Evolutionary conservation across 2,329 filamentous ascomycete genomes (phyloP).

Genomic region (Cercospora sp.): DNA sequence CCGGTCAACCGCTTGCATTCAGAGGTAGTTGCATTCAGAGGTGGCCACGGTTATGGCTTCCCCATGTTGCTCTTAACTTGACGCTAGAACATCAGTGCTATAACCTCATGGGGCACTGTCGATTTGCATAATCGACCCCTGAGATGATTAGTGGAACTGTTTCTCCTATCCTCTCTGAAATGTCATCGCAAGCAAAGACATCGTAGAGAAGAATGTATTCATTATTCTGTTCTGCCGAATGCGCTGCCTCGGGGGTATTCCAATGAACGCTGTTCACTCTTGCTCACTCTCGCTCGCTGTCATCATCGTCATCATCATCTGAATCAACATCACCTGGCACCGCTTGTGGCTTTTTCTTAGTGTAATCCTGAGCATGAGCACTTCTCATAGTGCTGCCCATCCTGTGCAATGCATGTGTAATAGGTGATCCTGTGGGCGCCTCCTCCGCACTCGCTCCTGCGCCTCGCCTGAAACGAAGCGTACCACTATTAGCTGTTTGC

Average conservation of each 20-base stretch:
- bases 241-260: not conserved
- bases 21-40: too few species aligned
- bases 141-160: not conserved
- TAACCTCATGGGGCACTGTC: not conserved
- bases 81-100: not conserved
- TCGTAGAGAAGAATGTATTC: not conserved
- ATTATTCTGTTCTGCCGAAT: not conserved
- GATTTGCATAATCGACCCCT: not conserved
- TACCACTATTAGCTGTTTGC: constrained; percentile 12
- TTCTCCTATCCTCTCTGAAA: not conserved
- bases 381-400: constrained; percentile 22
- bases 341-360: constrained; percentile 15
- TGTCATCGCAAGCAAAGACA: not conserved
- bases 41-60: too few species aligned
- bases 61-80: too few species aligned
- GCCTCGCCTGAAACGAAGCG: constrained; percentile 8
- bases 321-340: constrained; percentile 6
- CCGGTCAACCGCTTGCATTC: too few species aligned
- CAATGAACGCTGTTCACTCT: constrained; percentile 3
- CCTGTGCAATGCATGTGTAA: constrained; percentile 20
- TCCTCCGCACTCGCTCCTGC: constrained; percentile 8
- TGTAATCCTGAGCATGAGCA: constrained; percentile 22
- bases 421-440: constrained; percentile 16
- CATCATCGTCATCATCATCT: constrained; percentile 21
- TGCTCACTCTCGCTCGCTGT: constrained; percentile 9